Base-by-base conservation (phyloP, 495 filamentous ascomycete genomes). In the Neurospora tetraspora region DNA sequence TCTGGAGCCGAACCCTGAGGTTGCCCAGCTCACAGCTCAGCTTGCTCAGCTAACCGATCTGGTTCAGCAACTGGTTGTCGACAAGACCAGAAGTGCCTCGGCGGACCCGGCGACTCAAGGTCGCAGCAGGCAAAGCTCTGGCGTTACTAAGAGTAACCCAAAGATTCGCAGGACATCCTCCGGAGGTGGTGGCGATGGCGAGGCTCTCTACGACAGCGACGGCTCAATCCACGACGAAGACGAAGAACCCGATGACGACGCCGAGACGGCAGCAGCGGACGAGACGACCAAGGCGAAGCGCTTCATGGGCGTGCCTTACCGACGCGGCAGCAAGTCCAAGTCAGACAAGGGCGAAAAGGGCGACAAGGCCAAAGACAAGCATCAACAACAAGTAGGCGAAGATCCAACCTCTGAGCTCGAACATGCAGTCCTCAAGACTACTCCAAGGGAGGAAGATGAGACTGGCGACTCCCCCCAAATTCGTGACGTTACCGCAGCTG, bases 331-430 rank as follows among this genome's bases (percentile, higher is more conserved):
- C 53, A 65, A 65, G 53, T 65, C 27, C 53, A 65, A 65, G 53
- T 65, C 53, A 65, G 53, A 65, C 53, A 65, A 59, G 47, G 47
- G 45, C 45, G 45, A 53, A 27, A 53, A 53, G 45, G 45, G 47
- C 47, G 47, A 59, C 47, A 59, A 59, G 47, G 47, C 47, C 47
- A 59, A 65, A 65, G 53, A 65, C 53, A 65, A 65, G 53, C 53
- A 65, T 65, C 53, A 65, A 65, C 53, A 65, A 65, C 53, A 65
- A 65, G 53, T 65, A 65, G 53, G 53, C 53, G 53, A 65, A 65
- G 53, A 65, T 65, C 53, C 53, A 65, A 65, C 53, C 53, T 65
- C 53, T 65, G 53, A 65, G 53, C 53, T 65, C 53, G 53, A 65
- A 9, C 27, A 36, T 65, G 53, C 27, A 65, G 53, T 65, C 53